Percentiles rank a stretch among this genome's conserved stretches.
Evolutionary conservation across 257 asterid genomes (phyloP).

Genomic region (Petunia axillaris): DNA sequence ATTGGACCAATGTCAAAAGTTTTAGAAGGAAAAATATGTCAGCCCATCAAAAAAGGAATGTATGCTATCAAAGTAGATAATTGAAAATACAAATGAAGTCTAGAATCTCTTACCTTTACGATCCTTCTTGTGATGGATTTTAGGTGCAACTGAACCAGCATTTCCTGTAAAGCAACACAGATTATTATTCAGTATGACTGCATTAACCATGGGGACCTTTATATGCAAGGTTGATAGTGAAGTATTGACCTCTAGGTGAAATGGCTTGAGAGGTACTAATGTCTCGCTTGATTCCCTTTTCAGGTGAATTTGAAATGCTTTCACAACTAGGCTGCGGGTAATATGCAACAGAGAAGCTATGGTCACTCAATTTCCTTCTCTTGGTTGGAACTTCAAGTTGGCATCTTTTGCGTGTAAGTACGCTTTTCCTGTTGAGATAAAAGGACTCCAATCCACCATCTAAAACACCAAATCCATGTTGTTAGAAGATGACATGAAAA

Average conservation of each 20-base stretch:
- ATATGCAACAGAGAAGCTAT: constrained; percentile 51
- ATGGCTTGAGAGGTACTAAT: constrained; percentile 22
- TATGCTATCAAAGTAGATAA: neutral
- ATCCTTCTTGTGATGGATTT: constrained; percentile 56
- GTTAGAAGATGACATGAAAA: neutral
- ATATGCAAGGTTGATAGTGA: constrained; percentile 15
- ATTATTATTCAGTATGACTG: constrained; percentile 29
- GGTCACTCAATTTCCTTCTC: constrained; percentile 70
- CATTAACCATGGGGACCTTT: constrained; percentile 20
- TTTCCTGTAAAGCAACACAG: constrained; percentile 47
- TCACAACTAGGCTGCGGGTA: constrained; percentile 69
- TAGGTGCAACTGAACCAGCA: constrained; percentile 42
- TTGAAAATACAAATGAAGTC: neutral
- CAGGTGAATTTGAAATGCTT: constrained; percentile 66
- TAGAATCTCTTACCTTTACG: constrained; percentile 53
- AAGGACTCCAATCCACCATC: constrained; percentile 68
- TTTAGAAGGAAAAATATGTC: neutral
- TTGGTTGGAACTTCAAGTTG: constrained; percentile 56
- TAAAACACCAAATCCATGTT: constrained; percentile 32
- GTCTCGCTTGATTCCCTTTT: constrained; percentile 49
- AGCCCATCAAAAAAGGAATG: neutral
- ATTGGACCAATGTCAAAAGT: neutral
- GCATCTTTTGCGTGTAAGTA: constrained; percentile 56
- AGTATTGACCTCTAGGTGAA: constrained; percentile 42
- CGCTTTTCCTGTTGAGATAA: constrained; percentile 61